Evolutionary conservation across 805 yeast species (phyloP), one percentile per base, ranked within the genome.

Genomic region (Yamadazyma paraphyllophila): DNA sequence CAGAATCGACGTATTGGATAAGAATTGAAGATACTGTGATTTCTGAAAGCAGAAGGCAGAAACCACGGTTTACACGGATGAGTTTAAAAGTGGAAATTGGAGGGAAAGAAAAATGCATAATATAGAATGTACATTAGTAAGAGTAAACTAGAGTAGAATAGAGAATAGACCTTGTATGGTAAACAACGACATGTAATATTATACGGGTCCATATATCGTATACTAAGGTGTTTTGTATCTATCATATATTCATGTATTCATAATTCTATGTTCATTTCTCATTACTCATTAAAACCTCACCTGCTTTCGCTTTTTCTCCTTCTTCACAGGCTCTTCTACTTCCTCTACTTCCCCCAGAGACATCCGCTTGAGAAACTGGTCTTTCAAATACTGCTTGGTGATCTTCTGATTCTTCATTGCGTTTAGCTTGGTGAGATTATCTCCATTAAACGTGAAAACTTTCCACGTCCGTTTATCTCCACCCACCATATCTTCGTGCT

Each of bases 381-480:
- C 45, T 36, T 59, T 57, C 39, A 54, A 41, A 31, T 43, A 53
- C 14, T 50, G 56, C 11, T 54, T 45, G 17, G 49, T 49, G 8
- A 58, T 52, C 47, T 55, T 60, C 39, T 53, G 58, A 29, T 56
- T 56, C 48, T 58, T 60, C 3, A 50, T 40, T 6, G 55, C 53
- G 40, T 55, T 61, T 42, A 58, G 44, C 44, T 62, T 66, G 6
- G 53, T 56, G 39, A 68, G 54, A 49, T 65, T 67, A n/a, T 56
- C 61, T 12, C 50, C 43, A 41, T 56, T 67, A 46, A 69, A 69
- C 14, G 67, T 49, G 35, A 47, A 60, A 36, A 62, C 57, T 11
- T 45, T 43, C 74, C 74, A 69, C 5, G 30, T 24, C 59, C 46
- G 11, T 39, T 35, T 11, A 25, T 11, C 33, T 55, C 35, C 9